phyloP scores from a whole-genome alignment of 495 filamentous ascomycete species.

The Aspergillus heteromorphus region DNA sequence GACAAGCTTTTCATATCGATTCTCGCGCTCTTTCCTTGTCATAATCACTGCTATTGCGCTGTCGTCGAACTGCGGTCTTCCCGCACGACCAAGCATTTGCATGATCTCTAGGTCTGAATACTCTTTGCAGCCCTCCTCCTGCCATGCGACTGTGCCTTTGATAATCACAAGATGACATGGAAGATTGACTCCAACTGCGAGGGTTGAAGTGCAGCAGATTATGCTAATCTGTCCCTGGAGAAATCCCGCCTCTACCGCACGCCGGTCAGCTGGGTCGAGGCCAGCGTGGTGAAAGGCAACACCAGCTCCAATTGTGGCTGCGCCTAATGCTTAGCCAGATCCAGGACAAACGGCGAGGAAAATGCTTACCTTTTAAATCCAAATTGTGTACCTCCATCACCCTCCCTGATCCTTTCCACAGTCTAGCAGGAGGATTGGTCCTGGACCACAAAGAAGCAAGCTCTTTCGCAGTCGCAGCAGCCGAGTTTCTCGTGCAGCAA shows the following conservation, averaged over 20 bases:
- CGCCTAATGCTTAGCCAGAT: too few relatives aligned
- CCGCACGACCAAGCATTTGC: conserved; percentile 96
- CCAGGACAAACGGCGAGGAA: not conserved
- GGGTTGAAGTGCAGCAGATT: conserved; percentile 92
- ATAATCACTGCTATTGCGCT: conserved; percentile 83
- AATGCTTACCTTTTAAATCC: conserved; percentile 51
- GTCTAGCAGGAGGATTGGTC: conserved; percentile 48
- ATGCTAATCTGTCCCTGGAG: conserved; percentile 72
- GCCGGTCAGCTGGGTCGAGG: conserved; percentile 65
- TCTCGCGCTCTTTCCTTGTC: conserved; percentile 62
- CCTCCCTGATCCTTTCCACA: conserved; percentile 63
- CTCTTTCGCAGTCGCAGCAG: conserved; percentile 66
- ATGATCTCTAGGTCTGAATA: conserved; percentile 92
- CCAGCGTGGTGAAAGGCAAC: conserved; percentile 96
- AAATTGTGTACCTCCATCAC: conserved; percentile 52
- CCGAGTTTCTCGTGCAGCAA: conserved; percentile 78
- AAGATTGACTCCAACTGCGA: conserved; percentile 90
- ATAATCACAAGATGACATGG: conserved; percentile 91
- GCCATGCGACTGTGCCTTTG: conserved; percentile 78
- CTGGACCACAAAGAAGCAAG: conserved; percentile 63
- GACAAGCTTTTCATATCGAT: conserved; percentile 76
- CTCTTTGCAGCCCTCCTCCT: conserved; percentile 60
- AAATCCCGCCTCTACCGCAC: conserved; percentile 65
- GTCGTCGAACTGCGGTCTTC: conserved; percentile 87
- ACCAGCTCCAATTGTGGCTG: conserved; percentile 58